phyloP scores from a whole-genome alignment of 1,139 yeast genomes.

The Yamadazyma mexicana region DNA sequence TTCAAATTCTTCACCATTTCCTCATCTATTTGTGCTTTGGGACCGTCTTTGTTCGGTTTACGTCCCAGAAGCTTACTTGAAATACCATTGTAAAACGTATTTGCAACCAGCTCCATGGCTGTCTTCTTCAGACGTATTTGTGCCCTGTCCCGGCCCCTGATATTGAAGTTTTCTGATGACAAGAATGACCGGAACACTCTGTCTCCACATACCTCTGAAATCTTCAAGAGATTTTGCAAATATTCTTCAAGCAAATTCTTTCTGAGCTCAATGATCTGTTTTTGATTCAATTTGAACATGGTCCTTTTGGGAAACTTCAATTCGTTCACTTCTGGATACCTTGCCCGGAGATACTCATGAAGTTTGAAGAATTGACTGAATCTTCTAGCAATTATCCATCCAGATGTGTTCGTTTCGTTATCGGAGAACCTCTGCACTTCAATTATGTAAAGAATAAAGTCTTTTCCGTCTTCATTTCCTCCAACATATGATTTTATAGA shows the following conservation, averaged over 20 bases:
- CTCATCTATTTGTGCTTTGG: conserved; percentile 6
- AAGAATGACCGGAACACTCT: conserved; percentile 72
- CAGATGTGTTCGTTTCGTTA: conserved; percentile 56
- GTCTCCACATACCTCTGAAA: conserved; percentile 73
- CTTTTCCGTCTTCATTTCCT: conserved; percentile 56
- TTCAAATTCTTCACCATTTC: conserved; percentile 31
- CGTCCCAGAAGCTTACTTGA: conserved; percentile 22
- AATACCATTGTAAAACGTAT: conserved; percentile 43
- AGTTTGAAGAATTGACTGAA: conserved; percentile 80
- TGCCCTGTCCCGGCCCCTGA: conserved; percentile 33
- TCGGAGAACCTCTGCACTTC: conserved; percentile 63
- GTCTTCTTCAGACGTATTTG: conserved; percentile 13
- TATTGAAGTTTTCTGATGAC: conserved; percentile 65
- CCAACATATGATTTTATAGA: conserved; percentile 66
- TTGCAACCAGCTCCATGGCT: conserved; percentile 40
- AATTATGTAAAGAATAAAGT: conserved; percentile 69
- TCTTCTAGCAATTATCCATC: conserved; percentile 89
- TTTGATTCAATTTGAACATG: conserved; percentile 64
- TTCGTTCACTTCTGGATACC: conserved; percentile 50
- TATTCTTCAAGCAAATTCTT: conserved; percentile 62
- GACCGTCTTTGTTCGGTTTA: neutral
- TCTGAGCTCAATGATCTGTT: conserved; percentile 65
- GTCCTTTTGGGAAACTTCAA: conserved; percentile 64
- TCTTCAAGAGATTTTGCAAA: conserved; percentile 53
- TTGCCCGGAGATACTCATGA: conserved; percentile 60